Evolutionary conservation across 768 basidiomycete genomes (phyloP).

Genomic region (Rhodocollybia butyracea): DNA sequence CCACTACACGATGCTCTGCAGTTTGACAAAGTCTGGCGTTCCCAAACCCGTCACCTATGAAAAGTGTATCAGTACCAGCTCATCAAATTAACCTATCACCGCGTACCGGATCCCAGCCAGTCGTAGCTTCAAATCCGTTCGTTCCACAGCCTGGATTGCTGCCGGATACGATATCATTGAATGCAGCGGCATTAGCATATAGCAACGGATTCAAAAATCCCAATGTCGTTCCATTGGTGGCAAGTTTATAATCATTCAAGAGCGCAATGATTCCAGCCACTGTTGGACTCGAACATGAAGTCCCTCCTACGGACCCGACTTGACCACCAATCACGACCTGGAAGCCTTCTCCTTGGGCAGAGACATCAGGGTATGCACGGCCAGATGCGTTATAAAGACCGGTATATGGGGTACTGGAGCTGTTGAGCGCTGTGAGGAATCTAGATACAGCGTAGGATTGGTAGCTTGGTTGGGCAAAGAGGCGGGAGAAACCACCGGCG

Average conservation of each 20-base stretch:
- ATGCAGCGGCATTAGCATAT: neutral
- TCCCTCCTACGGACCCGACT: neutral
- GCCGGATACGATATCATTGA: neutral
- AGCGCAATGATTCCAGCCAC: slow-evolving; percentile 5
- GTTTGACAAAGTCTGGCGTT: neutral
- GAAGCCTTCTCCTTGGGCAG: slow-evolving; percentile 24
- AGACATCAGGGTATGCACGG: slow-evolving; percentile 28
- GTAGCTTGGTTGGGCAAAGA: slow-evolving; percentile 35
- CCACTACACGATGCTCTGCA: neutral
- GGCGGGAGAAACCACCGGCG: slow-evolving; percentile 41
- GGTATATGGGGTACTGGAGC: slow-evolving; percentile 16
- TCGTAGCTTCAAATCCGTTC: neutral
- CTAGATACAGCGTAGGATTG: slow-evolving; percentile 29
- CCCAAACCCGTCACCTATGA: slow-evolving; percentile 1
- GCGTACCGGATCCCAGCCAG: slow-evolving; percentile 8
- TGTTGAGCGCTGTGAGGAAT: slow-evolving; percentile 22
- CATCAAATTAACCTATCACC: neutral
- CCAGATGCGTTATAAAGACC: slow-evolving; percentile 27
- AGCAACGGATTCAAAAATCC: slow-evolving; percentile 5
- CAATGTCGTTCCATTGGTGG: neutral
- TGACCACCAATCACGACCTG: slow-evolving; percentile 17
- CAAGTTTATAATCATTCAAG: neutral
- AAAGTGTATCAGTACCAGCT: neutral
- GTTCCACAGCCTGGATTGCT: neutral
- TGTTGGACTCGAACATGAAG: neutral